These are phyloP conservation scores for Choanephora cucurbitarum DNA, from an alignment of 371 early-diverging fungal genomes.

Conservation along the genomic window DNA sequence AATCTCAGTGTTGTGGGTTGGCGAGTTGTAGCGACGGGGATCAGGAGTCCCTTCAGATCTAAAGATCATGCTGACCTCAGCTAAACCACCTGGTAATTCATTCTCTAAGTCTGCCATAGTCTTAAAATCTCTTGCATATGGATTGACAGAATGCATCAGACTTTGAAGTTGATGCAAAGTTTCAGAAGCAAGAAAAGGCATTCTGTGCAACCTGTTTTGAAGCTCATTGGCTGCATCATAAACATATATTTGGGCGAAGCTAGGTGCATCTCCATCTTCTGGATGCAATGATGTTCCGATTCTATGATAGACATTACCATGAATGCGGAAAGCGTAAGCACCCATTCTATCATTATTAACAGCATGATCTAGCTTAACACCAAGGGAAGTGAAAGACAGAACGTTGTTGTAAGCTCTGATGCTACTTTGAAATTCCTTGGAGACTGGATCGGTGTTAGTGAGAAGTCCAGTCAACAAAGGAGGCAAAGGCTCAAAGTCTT, in stretches of 20 bases:
- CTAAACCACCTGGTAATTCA: not conserved
- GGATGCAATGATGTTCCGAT: slow-evolving; percentile 9
- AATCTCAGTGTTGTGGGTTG: not conserved
- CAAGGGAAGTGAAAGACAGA: slow-evolving; percentile 20
- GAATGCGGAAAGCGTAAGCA: slow-evolving; percentile 18
- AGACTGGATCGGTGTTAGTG: not conserved
- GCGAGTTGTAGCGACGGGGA: not conserved
- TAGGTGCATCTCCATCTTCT: not conserved
- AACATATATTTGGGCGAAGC: slow-evolving; percentile 17
- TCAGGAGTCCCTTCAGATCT: not conserved
- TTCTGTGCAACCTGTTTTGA: not conserved
- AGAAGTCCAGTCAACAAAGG: not conserved
- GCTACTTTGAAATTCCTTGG: slow-evolving; percentile 6
- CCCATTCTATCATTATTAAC: slow-evolving; percentile 1
- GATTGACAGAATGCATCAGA: slow-evolving; percentile 10
- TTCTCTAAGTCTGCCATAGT: slow-evolving; percentile 5
- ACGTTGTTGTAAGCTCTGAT: slow-evolving; percentile 20
- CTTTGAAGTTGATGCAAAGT: no score
- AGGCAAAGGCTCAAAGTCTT: not conserved
- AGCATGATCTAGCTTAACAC: slow-evolving; percentile 12
- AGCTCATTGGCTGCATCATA: slow-evolving; percentile 15
- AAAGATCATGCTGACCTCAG: not conserved
- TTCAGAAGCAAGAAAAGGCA: no score
- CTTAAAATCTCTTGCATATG: slow-evolving; percentile 10
- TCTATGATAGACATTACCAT: slow-evolving; percentile 13